Evolutionary conservation across 2,329 filamentous ascomycete genomes (phyloP), one percentile per base, ranked within the genome.

Genomic region (Aspergillus aculeatinus): DNA sequence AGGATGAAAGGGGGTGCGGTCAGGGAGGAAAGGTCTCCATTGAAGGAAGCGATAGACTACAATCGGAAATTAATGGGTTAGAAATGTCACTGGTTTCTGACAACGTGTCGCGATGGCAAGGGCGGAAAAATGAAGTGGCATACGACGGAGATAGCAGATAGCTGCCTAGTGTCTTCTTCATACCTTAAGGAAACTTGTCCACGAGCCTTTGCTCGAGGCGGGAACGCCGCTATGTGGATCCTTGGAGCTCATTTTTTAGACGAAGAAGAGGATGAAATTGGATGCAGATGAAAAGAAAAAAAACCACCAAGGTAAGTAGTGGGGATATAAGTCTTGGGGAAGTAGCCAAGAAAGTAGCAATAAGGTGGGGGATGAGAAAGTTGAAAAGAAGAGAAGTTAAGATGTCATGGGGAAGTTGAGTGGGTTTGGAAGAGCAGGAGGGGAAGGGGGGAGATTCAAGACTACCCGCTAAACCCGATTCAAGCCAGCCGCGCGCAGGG

Each of bases 1-100:
- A 94, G 86, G 68, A 94, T 92, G 71, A 93, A 94, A 19, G 90
- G 90, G 57, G 90, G 90, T 44, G 90, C 90, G 39, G 90, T 93
- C 70, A 94, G 80, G 62, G 89, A 91, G 35, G 90, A 89, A 60
- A 93, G 84, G 75, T 94, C 90, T 69, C 90, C 90, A 71, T 89
- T 91, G 81, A 93, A 94, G 4, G 88, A 91, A 56, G 89, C 88
- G 72, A 93, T 90, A 51, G 89, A 92, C 72, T 81, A 54, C 16
- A 48, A 52, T 39, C 25, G 35, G 57, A 52, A 55, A n/a, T 57
- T 58, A 11, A 48, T 50, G 44, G 51, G 48, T 64, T 48, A 65
- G 39, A 44, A 10, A 12, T 16, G 14, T 44, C 39, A 9, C 39
- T 44, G 48, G 35, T 23, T 23, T 42, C 19, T 48, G 42, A 25